Evolutionary conservation across 1,284 basidiomycete genomes (phyloP), one percentile per base, ranked within the genome.

Genomic region (Pyrrhoderma noxium): DNA sequence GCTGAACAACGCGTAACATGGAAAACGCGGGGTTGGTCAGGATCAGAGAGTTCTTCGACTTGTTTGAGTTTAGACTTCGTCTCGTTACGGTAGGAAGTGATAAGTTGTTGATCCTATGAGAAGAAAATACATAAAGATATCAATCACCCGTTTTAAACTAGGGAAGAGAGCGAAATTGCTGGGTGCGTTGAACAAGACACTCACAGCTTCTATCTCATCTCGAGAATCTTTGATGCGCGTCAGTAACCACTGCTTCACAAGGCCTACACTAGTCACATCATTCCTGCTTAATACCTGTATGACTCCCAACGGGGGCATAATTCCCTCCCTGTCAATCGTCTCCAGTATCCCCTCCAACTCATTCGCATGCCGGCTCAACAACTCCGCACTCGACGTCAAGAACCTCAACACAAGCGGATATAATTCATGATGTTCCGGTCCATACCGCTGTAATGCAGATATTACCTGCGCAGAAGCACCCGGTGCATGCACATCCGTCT

Each of bases 331-430:
- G 58, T 96, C 86, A 46, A 99, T 82, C 50, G 82, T 72, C 56
- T 82, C 76, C 52, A 99, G 66, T 21, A 97, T 75, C 4, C 72
- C 69, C 45, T 70, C 75, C 5, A 98, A 69, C 57, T 96, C 90
- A 11, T 67, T 65, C 45, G 79, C 72, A 64, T 97, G 92, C 44
- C 77, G 69, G 11, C 73, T 67, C 47, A 96, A 72, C 31, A 90
- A 66, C 53, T 75, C 80, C 2, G 85, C 72, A 5, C 82, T 82
- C 3, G 85, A 89, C 0, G 93, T 93, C 55, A 99, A 74, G 71
- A 94, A 95, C 35, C 90, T 74, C 52, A 99, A 70, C n/a, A 92
- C 91, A 8, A 95, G 75, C 0, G 88, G 84, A 65, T 98, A 99
- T 38, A 99, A 72, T 56, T 86, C 76, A 2, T 80, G 84, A 52